Percentiles rank a stretch among this genome's conserved stretches.
phyloP scores from a whole-genome alignment of 2,329 filamentous ascomycete species.

The Pseudopyricularia javanii region DNA sequence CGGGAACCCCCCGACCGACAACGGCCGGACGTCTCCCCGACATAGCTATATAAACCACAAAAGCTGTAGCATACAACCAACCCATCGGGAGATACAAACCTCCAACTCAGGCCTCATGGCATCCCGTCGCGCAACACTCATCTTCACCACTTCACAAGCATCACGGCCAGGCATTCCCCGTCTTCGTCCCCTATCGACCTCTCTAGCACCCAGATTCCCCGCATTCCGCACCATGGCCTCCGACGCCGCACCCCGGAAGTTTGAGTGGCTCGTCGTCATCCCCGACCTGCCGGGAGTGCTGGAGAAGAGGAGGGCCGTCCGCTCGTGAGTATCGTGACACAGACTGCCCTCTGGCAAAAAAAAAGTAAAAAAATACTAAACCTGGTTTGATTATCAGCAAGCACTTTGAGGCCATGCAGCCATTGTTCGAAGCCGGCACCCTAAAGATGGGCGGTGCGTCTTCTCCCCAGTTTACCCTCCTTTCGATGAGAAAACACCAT shows the following conservation, averaged over 20 bases:
- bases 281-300: slow-evolving; percentile 51
- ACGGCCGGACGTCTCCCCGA: neutral
- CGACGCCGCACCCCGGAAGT: slow-evolving; percentile 21
- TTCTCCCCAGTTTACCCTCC: neutral
- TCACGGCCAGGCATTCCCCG: neutral
- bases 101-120: neutral
- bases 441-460: slow-evolving; percentile 52
- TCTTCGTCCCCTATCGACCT: neutral
- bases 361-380: slow-evolving; percentile 4
- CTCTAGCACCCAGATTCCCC: neutral
- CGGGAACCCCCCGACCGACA: neutral
- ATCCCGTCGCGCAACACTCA: neutral
- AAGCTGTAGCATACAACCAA: too few relatives aligned
- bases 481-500: too few relatives aligned
- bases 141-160: slow-evolving; percentile 17
- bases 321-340: slow-evolving; percentile 30
- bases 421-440: slow-evolving; percentile 38
- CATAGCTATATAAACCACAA: neutral
- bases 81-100: too few relatives aligned
- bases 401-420: slow-evolving; percentile 46
- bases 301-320: slow-evolving; percentile 49
- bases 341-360: neutral
- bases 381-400: slow-evolving; percentile 13
- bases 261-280: slow-evolving; percentile 57
- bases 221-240: slow-evolving; percentile 15